Evolutionary conservation across 129 eudicot species (phyloP), one percentile per base, ranked within the genome.

Genomic region (Flaveria sonorensis): DNA sequence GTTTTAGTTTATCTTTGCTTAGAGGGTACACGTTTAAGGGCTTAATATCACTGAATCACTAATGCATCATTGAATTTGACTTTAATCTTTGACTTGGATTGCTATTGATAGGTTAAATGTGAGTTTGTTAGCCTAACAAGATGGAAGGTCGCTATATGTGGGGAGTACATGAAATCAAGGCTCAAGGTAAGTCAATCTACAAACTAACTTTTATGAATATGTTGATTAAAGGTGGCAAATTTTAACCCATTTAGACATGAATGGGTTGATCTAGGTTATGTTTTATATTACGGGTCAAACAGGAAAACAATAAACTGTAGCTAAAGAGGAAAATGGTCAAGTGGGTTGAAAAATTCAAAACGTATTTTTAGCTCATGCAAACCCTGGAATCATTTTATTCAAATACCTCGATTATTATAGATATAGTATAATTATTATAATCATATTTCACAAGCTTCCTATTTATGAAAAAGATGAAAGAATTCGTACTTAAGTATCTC

Each of bases 111-210:
- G 98, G 85, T 95, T 51, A 88, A 55, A 40, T 95, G 99, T 19
- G 99, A 89, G 81, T 95, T 84, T 85, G 87, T 95, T 77, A 78
- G 85, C 45, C 71, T 91, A 61, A 89, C 96, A 18, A 88, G 78
- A 85, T 95, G 99, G 97, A 95, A 83, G 85, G 84, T 91, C 73
- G 97, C 99, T 68, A 89, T 95, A 74, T 95, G 97, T 30, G 99
- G 99, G 79, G 99, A 95, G 85, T 95, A 78, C 70, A 89, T 89
- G 97, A 95, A 88, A 82, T 89, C 96, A 60, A 86, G 90, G 74
- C 85, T 91, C 51, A 88, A 89, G 97, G 99, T 95, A 83, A 13
- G 42, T 40, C 70, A 30, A 76, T 67, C 55, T 64, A 30, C n/a
- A 2, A 64, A 56, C 57, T 19, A 50, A 23, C 57, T 39, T 40